Percentiles rank a stretch among this genome's conserved stretches.
Evolutionary conservation across 768 basidiomycete species (phyloP).

Genomic region (Serendipita indica): DNA sequence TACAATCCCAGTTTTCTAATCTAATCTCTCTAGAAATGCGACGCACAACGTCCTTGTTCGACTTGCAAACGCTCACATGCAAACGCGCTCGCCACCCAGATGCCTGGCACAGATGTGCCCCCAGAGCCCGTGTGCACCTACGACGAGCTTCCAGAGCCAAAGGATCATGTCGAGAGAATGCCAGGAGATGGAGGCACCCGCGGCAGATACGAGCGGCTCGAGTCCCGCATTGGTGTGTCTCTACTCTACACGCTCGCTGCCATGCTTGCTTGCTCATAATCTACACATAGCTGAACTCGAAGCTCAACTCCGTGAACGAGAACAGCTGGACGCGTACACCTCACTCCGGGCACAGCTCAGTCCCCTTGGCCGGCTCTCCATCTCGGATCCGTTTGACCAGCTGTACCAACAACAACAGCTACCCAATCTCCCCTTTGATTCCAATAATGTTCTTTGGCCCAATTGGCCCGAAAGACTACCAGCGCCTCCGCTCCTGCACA

Average conservation of each 20-base stretch:
- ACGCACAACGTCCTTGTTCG: conserved; percentile 61
- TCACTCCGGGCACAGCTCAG: background rate
- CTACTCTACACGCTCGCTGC: background rate
- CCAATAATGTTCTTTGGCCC: conserved; percentile 18
- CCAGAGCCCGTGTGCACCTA: conserved; percentile 57
- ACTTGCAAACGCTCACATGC: conserved; percentile 65
- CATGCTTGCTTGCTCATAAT: background rate
- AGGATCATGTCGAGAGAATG: conserved; percentile 23
- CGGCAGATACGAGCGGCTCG: conserved; percentile 42
- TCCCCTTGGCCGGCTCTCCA: background rate
- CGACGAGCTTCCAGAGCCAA: conserved; percentile 32
- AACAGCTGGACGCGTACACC: background rate
- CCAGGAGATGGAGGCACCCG: conserved; percentile 15
- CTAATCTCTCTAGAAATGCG: conserved; percentile 28
- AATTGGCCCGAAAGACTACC: conserved; percentile 51
- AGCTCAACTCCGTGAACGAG: conserved; percentile 30
- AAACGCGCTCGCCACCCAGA: conserved; percentile 48
- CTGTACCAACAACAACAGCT: background rate
- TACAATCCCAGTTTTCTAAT: background rate
- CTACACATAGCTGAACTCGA: conserved; percentile 50
- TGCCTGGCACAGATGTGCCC: conserved; percentile 39
- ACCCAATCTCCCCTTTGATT: conserved; percentile 1
- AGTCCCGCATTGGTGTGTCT: conserved; percentile 50
- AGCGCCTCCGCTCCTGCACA: conserved; percentile 42
- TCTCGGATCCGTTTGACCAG: background rate